Conservation (phyloP, 106 monocot genomes). For the Hemerocallis citrina region DNA sequence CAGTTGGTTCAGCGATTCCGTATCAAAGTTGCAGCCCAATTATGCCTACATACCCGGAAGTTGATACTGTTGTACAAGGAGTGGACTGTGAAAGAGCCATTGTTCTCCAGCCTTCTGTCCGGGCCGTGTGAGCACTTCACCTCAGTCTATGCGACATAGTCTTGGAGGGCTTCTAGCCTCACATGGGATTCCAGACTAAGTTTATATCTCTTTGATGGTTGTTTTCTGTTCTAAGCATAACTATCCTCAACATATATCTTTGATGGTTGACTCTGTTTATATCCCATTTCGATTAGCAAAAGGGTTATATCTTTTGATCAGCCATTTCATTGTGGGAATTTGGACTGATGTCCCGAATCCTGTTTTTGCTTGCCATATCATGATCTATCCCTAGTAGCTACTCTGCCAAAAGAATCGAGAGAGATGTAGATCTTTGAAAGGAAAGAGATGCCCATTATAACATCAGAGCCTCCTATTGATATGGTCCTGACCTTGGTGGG, state of each 20-base stretch:
- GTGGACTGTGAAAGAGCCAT: too few species aligned
- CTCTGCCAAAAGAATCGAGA: conserved; percentile 9
- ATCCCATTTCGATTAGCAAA: not conserved
- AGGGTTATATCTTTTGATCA: conserved; percentile 1
- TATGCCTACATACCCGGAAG: too few species aligned
- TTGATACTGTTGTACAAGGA: too few species aligned
- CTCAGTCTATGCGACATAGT: too few species aligned
- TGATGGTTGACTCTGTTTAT: not conserved
- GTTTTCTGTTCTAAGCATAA: too few species aligned
- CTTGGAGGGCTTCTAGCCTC: too few species aligned
- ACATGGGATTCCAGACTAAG: too few species aligned
- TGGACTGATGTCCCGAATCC: conserved; percentile 8
- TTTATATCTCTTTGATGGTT: too few species aligned
- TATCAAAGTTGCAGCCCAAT: too few species aligned
- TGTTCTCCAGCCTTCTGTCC: too few species aligned
- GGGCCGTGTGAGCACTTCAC: too few species aligned
- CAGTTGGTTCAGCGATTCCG: too few species aligned
- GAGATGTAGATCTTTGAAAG: conserved; percentile 8
- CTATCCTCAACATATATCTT: not conserved
- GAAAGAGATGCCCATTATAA: conserved; percentile 22
- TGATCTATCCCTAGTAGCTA: conserved; percentile 10
- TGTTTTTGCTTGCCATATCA: conserved; percentile 17
- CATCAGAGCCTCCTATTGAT: conserved; percentile 2
- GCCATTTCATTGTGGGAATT: not conserved
- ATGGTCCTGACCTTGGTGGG: conserved; percentile 16